Base-by-base conservation (phyloP, 2,329 filamentous ascomycete species). In the Arthrobotrys sinensis region DNA sequence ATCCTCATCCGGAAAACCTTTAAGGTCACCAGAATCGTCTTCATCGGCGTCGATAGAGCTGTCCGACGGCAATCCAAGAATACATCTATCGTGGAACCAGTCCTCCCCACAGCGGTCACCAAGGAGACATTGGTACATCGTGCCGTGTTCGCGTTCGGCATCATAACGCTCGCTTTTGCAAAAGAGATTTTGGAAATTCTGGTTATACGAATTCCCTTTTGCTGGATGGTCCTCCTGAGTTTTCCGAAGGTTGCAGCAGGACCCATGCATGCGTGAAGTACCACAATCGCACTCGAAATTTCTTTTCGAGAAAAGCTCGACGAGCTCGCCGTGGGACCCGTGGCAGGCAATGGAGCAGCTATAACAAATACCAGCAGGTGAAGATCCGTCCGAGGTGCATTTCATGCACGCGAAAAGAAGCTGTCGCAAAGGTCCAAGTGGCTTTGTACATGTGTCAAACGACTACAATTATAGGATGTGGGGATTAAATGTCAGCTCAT, bases 211-310 rank as follows among this genome's bases (percentile, higher is more conserved):
- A 86, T 99, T 98, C 80, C 88, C 90, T 46, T 86, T 86, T 14
- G 90, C 88, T 4, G 94, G 89, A 80, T 90, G 86, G 82, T 97
- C 92, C 28, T 93, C 93, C 83, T 93, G 94, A 45, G 88, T 88
- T 63, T 93, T 93, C 14, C 94, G 92, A 70, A 99, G 86, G 0
- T 87, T 90, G 83, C 96, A 99, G 19, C 92, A 91, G 66, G 89
- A 91, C 2, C 88, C 90, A 0, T 88, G 86, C 28, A 97, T 87
- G 64, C 95, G 90, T 52, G 91, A 93, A 0, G 94, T 97, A 28
- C 96, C 96, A 82, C 96, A 99, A 84, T 99, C 96, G 85, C 96
- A 99, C 46, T 93, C 93, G 82, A 99, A 98, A 85, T 97, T 91
- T 82, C 96, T 91, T 86, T 97, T 98, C 83, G 90, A 91, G 86